phyloP scores from a whole-genome alignment of 352 stramenopile genomes.

The Globisporangium paddicum region DNA sequence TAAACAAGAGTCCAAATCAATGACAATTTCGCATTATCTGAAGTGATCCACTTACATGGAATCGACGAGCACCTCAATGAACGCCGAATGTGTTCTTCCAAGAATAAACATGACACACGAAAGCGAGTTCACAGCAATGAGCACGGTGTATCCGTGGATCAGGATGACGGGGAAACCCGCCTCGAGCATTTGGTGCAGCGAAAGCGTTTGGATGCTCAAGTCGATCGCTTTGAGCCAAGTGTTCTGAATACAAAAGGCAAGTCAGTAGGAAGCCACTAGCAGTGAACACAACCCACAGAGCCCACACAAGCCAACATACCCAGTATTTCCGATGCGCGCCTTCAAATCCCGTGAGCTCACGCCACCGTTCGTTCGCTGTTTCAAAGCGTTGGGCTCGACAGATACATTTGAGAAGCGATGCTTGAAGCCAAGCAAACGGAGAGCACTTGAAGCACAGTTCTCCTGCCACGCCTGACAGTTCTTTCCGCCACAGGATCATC shows the following conservation, averaged over 20 bases:
- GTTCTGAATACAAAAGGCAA: slow-evolving; percentile 15
- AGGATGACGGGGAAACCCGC: slow-evolving; percentile 19
- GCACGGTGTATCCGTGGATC: slow-evolving; percentile 15
- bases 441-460: not conserved
- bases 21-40: not conserved
- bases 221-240: slow-evolving; percentile 27
- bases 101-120: slow-evolving; percentile 23
- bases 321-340: slow-evolving; percentile 31
- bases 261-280: not conserved
- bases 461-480: not conserved
- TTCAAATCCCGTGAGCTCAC: slow-evolving; percentile 22
- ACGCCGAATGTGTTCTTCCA: slow-evolving; percentile 14
- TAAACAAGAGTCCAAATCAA: not conserved
- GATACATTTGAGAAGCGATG: not conserved
- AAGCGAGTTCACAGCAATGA: slow-evolving; percentile 20
- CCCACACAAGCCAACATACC: slow-evolving; percentile 12
- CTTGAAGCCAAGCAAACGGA: not conserved
- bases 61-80: slow-evolving; percentile 32
- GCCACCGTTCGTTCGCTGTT: slow-evolving; percentile 5
- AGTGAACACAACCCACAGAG: not conserved
- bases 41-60: slow-evolving; percentile 13
- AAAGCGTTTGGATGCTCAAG: slow-evolving; percentile 22
- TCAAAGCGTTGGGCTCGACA: slow-evolving; percentile 2
- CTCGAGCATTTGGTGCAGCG: slow-evolving; percentile 25
- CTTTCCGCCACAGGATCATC: slow-evolving; percentile 20